A percentile compares a stretch with the other conserved stretches of the same genome.
Evolutionary conservation across 2,329 filamentous ascomycete genomes (phyloP).

Genomic region (Verticillium isaacii): DNA sequence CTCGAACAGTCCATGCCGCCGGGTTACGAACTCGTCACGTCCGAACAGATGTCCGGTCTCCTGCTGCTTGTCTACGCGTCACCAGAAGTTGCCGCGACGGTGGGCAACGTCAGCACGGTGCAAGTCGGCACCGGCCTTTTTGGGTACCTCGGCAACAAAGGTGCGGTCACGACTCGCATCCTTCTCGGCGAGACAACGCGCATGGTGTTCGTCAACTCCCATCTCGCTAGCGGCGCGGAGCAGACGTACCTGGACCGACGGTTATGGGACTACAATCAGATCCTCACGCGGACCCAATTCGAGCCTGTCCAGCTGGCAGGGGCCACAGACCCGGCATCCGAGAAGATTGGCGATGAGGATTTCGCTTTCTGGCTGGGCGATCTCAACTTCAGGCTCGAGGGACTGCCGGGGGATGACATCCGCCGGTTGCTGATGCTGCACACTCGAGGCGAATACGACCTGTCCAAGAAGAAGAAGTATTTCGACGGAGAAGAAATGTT

Average conservation of each 20-base stretch:
- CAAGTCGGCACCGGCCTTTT: slow-evolving; percentile 84
- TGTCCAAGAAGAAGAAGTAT: slow-evolving; percentile 36
- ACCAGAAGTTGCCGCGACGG: slow-evolving; percentile 64
- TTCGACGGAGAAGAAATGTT: slow-evolving; percentile 36
- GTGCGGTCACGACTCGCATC: slow-evolving; percentile 75
- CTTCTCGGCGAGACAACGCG: slow-evolving; percentile 86
- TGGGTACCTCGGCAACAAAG: slow-evolving; percentile 96
- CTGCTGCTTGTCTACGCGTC: slow-evolving; percentile 83
- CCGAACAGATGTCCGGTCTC: slow-evolving; percentile 83
- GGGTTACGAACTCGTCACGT: slow-evolving; percentile 71
- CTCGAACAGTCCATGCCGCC: slow-evolving; percentile 68
- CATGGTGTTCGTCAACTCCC: slow-evolving; percentile 85
- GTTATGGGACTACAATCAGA: slow-evolving; percentile 85
- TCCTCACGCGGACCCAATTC: slow-evolving; percentile 72
- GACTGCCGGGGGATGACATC: slow-evolving; percentile 85
- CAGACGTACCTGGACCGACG: slow-evolving; percentile 72
- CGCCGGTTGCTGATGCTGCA: slow-evolving; percentile 78
- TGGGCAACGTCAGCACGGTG: slow-evolving; percentile 77
- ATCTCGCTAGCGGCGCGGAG: slow-evolving; percentile 83
- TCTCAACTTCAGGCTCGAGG: slow-evolving; percentile 88
- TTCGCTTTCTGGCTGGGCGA: slow-evolving; percentile 97
- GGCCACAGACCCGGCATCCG: slow-evolving; percentile 46
- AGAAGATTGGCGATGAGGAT: slow-evolving; percentile 81
- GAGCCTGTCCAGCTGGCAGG: slow-evolving; percentile 64
- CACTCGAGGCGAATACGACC: slow-evolving; percentile 70